Evolutionary conservation across 2,329 filamentous ascomycete genomes (phyloP).

Genomic region (Onygenales sp.): DNA sequence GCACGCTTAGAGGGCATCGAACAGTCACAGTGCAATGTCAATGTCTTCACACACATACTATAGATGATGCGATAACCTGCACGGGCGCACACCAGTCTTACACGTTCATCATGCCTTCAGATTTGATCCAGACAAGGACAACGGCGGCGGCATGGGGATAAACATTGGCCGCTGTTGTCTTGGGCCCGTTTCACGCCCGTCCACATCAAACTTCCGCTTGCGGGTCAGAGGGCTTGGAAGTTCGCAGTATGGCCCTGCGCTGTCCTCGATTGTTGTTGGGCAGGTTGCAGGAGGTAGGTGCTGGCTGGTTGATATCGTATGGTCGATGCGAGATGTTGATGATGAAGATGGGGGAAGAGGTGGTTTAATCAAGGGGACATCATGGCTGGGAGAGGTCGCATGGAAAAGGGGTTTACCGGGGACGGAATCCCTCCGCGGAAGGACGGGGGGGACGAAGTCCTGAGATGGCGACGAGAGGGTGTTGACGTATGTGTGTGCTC

Average conservation of each 20-base stretch:
- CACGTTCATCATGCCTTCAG: not conserved
- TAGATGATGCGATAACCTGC: too few species aligned
- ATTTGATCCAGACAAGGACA: not conserved
- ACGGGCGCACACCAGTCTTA: too few species aligned
- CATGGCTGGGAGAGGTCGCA: not conserved
- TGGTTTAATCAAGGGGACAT: not conserved
- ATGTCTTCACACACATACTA: too few species aligned
- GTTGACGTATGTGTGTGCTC: constrained; percentile 5
- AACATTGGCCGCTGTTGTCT: not conserved
- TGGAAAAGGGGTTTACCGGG: not conserved
- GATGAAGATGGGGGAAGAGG: not conserved
- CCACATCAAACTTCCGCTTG: constrained; percentile 1
- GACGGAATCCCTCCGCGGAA: not conserved
- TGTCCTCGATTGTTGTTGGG: not conserved
- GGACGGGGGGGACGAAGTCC: not conserved
- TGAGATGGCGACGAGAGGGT: constrained; percentile 1
- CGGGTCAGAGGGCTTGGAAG: not conserved
- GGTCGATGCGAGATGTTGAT: not conserved
- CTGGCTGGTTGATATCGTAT: not conserved
- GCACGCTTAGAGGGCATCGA: not conserved
- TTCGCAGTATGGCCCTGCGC: not conserved
- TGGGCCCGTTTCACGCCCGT: not conserved
- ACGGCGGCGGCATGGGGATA: constrained; percentile 3
- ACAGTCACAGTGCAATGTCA: too few species aligned
- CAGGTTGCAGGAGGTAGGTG: not conserved